A percentile compares a stretch with the other conserved stretches of the same genome.
phyloP scores from a whole-genome alignment of 805 yeast genomes.

The Barnettozyma californica region DNA sequence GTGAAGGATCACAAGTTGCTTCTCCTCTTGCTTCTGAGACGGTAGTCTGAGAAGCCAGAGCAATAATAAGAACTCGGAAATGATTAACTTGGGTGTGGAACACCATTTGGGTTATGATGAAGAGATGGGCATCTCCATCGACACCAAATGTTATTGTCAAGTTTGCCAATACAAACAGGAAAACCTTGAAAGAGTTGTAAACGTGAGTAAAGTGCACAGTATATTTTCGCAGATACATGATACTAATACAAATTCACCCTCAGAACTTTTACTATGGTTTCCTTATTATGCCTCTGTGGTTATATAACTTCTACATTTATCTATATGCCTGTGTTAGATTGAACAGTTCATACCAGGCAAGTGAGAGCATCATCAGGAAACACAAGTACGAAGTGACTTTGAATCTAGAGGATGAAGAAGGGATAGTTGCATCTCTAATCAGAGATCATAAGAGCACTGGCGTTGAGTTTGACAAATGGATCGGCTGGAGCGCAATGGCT shows the following conservation, averaged over 20 bases:
- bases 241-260: neutral
- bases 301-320: conserved; percentile 14
- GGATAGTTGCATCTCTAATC: conserved; percentile 10
- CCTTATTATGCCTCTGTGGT: conserved; percentile 17
- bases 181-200: conserved; percentile 8
- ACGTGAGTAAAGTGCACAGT: conserved; percentile 10
- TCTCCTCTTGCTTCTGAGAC: neutral
- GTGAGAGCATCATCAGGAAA: conserved; percentile 15
- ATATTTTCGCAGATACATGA: too few relatives aligned
- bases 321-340: neutral
- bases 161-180: conserved; percentile 15
- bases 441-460: conserved; percentile 11
- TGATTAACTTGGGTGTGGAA: neutral
- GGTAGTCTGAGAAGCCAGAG: neutral
- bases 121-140: conserved; percentile 8
- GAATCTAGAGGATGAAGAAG: conserved; percentile 10
- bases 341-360: conserved; percentile 12
- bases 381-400: conserved; percentile 14
- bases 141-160: conserved; percentile 19
- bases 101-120: neutral
- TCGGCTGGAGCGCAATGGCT: conserved; percentile 20
- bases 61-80: neutral
- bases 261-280: conserved; percentile 23
- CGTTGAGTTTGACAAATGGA: conserved; percentile 11
- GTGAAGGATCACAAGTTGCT: neutral